Evolutionary conservation across 73 alveolate genomes (phyloP), one percentile per base, ranked within the genome.

Genomic region (Paramecium biaurelia): DNA sequence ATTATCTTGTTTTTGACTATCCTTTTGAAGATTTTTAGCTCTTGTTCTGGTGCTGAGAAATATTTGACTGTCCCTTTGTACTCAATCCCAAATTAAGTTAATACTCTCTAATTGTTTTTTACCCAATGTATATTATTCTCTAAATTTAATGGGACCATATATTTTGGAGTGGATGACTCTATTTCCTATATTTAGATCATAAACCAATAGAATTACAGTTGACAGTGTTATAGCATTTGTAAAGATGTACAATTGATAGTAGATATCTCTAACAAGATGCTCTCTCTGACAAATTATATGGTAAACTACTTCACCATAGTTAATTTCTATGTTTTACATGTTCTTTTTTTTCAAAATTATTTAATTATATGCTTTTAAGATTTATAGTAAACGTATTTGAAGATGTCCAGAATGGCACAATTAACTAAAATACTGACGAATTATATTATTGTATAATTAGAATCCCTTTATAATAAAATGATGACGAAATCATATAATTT

Each of bases 251-350:
- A 76, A 20, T 34, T 76, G 47, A 21, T 41, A 76, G 38, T 26
- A 21, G 47, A 76, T 43, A 37, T 76, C 56, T 70, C 85, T 7
- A 28, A 70, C 56, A 0, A 70, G 38, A 70, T 70, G 85, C 28
- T 70, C 56, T 8, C 85, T 70, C 6, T 30, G n/a, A 32, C 85
- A 70, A 58, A 58, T 28, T 58, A 58, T 24, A 58, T 58, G 76
- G 76, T 58, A 58, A 58, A 58, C 76, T 58, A 58, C 76, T 6
- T 58, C 76, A 15, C 38, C 76, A 58, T 58, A 58, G 76, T 58
- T 58, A 28, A 58, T 58, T 58, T 58, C 76, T 0, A 58, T 58
- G n/a, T 28, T 58, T 47, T 47, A n/a, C 59, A 47, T 47, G 59
- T 47, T 47, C 59, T 47, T 47, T 38, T 7, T n/a, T 47, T 47